Evolutionary conservation across 768 basidiomycete genomes (phyloP).

Genomic region (Mycena rebaudengoi): DNA sequence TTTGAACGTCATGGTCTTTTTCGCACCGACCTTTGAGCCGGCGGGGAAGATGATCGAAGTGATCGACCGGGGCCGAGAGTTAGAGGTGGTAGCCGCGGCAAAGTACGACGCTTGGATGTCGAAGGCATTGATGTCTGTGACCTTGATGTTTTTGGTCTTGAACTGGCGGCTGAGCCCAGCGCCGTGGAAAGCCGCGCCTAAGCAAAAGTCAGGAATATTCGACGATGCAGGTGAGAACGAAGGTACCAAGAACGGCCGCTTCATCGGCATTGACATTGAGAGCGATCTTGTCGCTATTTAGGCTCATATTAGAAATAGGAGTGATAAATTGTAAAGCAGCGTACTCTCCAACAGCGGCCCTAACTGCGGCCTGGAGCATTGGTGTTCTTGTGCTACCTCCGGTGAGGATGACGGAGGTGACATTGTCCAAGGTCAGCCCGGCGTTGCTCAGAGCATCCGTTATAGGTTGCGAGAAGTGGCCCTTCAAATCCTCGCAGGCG

Average conservation of each 20-base stretch:
- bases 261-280: slow-evolving; percentile 98
- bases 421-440: slow-evolving; percentile 71
- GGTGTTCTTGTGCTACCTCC: slow-evolving; percentile 92
- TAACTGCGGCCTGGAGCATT: slow-evolving; percentile 88
- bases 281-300: slow-evolving; percentile 84
- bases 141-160: slow-evolving; percentile 93
- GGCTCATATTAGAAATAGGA: not conserved
- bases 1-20: slow-evolving; percentile 89
- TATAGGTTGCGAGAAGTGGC: slow-evolving; percentile 75
- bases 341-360: slow-evolving; percentile 79
- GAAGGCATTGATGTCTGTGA: slow-evolving; percentile 75
- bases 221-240: not conserved
- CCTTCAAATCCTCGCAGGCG: slow-evolving; percentile 71
- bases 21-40: slow-evolving; percentile 79
- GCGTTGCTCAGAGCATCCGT: slow-evolving; percentile 74
- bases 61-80: slow-evolving; percentile 75
- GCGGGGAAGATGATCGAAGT: slow-evolving; percentile 80
- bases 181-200: slow-evolving; percentile 83
- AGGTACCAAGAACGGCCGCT: slow-evolving; percentile 81
- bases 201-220: not conserved
- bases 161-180: slow-evolving; percentile 90
- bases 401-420: slow-evolving; percentile 91
- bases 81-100: slow-evolving; percentile 65
- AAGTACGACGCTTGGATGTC: slow-evolving; percentile 85
- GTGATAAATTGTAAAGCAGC: slow-evolving; percentile 38